A percentile compares a stretch with the other conserved stretches of the same genome.
Conservation (phyloP, 331 rosid genomes). For the Malus hybrid region DNA sequence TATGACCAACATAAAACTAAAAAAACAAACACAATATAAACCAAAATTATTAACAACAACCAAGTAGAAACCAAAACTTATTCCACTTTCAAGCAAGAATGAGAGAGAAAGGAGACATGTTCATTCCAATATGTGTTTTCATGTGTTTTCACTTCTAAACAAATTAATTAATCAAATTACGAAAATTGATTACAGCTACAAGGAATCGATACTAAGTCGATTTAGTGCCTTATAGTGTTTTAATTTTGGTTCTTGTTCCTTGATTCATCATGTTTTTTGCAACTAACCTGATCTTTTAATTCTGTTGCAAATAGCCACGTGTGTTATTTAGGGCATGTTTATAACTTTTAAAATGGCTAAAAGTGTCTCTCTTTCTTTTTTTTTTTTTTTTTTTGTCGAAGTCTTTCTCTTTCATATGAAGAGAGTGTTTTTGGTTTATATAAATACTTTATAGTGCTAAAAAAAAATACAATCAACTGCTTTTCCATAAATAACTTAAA, state of each 20-base stretch:
- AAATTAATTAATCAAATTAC: neutral
- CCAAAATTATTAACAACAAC: neutral
- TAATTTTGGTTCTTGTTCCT: neutral
- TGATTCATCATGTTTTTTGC: no score
- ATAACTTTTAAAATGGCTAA: no score
- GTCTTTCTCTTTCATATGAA: no score
- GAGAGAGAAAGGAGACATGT: slow-evolving; percentile 8
- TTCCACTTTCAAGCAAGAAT: neutral
- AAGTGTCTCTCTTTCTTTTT: no score
- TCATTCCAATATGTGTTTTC: neutral
- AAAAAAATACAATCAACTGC: no score
- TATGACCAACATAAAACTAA: neutral
- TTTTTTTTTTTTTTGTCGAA: no score
- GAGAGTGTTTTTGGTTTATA: no score
- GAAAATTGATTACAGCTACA: neutral
- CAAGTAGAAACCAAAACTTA: slow-evolving; percentile 10
- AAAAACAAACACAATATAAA: neutral
- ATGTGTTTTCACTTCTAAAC: neutral
- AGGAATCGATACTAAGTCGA: slow-evolving; percentile 4
- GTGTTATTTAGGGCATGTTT: no score
- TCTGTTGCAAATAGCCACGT: no score
- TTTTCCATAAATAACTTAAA: no score
- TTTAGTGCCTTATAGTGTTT: neutral
- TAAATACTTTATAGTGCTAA: no score
- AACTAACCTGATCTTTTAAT: no score